Evolutionary conservation across 768 basidiomycete species (phyloP), one percentile per base, ranked within the genome.

Genomic region (Crucibulum laeve): DNA sequence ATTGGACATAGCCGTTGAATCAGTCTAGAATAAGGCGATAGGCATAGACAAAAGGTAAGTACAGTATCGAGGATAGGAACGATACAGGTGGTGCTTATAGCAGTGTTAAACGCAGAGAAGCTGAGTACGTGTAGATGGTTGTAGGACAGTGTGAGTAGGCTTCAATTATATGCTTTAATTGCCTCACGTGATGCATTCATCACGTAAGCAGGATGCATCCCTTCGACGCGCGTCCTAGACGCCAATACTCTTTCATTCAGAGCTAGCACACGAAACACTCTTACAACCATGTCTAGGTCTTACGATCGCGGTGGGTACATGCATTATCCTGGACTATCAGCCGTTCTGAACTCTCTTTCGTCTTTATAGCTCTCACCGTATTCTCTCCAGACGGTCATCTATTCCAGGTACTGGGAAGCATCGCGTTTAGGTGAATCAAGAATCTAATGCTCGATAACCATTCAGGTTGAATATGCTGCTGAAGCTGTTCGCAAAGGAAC

Each of bases 331-430:
- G 8, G 35, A 7, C 8, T 36, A 34, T 43, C n/a, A n/a, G n/a
- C n/a, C n/a, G n/a, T n/a, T n/a, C 3, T 26, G 21, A 28, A 50
- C 56, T 40, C 51, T 47, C n/a, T 19, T 19, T 19, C 13, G 10
- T 24, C 21, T 25, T 18, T 40, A 21, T 43, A 96, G 94, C 94
- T 37, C 83, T 98, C 51, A 98, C 95, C 51, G 92, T 95, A 60
- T 95, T 96, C 76, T 96, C 93, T 33, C 95, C 95, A 46, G 96
- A 98, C 73, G 96, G 96, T 14, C 96, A 99, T 72, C 74, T 99
- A 55, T 96, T 97, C 77, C 93, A 97, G 79, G 93, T 91, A 52
- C n/a, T n/a, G n/a, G n/a, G n/a, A n/a, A n/a, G n/a, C n/a, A n/a
- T n/a, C n/a, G n/a, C n/a, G n/a, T n/a, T n/a, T n/a, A n/a, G n/a